phyloP scores from a whole-genome alignment of 2,329 filamentous ascomycete species.

The Onygenales sp. region DNA sequence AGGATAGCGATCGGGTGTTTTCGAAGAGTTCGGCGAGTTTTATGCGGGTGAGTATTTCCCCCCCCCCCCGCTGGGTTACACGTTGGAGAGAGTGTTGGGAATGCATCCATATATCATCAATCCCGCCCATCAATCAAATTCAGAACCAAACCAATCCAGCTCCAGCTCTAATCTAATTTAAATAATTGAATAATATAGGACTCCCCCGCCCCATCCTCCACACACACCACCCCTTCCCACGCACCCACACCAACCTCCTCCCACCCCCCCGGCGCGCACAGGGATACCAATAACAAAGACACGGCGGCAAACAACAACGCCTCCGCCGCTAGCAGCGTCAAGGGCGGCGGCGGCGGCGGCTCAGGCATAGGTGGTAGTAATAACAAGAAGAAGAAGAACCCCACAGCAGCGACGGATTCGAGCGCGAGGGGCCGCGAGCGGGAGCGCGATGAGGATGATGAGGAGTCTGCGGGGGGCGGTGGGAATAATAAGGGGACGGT shows the following conservation, averaged over 20 bases:
- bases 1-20: conserved; percentile 39
- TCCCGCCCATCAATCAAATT: not conserved
- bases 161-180: not conserved
- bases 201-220: conserved; percentile 34
- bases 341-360: conserved; percentile 14
- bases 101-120: not conserved
- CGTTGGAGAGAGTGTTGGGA: too few species aligned
- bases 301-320: conserved; percentile 12
- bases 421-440: not conserved
- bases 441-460: conserved; percentile 19
- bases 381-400: conserved; percentile 36
- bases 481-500: conserved; percentile 24
- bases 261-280: conserved; percentile 16
- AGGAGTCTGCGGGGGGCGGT: conserved; percentile 10
- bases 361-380: conserved; percentile 6
- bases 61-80: not conserved
- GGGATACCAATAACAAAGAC: conserved; percentile 4
- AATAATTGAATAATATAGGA: conserved; percentile 20
- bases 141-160: not conserved
- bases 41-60: conserved; percentile 27
- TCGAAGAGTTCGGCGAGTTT: conserved; percentile 40
- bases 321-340: conserved; percentile 21
- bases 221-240: conserved; percentile 37
- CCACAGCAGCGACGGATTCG: conserved; percentile 12
- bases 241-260: conserved; percentile 36